Base-by-base conservation (phyloP, 192 early-diverging fungal genomes). In the Backusella tuberculispora region DNA sequence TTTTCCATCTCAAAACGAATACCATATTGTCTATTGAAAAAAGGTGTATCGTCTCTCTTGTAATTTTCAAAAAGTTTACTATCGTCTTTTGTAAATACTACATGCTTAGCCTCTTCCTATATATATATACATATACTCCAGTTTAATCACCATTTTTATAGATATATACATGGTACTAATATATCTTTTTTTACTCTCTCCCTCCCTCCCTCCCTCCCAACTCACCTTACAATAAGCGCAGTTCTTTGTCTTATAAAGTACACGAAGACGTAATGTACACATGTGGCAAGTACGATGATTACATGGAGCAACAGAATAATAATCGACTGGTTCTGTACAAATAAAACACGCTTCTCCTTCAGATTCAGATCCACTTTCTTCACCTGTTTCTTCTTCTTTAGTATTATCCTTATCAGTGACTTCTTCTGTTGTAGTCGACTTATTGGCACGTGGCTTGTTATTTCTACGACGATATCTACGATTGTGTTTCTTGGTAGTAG, bases 211-310 rank as follows among this genome's bases (percentile, higher is more conserved):
- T 71, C 53, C n/a, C 29, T 34, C 29, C n/a, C n/a, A n/a, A 64
- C 19, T 68, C 79, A 92, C 93, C 86, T 99, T 99, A 87, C 97
- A 99, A 78, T 91, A 91, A 42, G 94, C 91, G 77, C 97, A 99
- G 26, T 90, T 87, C 50, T 90, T 90, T 43, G 86, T 89, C 81
- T 97, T 92, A 80, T 97, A 97, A 15, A 98, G 82, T 17, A 94
- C 93, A 47, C 97, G 87, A 47, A 99, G 83, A 42, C 97, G 87
- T 37, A 99, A 83, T n/a, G 90, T 93, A 79, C 97, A 99, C 17
- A 94, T 80, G 73, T 97, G 95, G 81, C 97, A 99, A 1, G 94
- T 92, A n/a, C 90, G 86, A 80, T 99, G 97, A 74, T 98, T 93
- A 80, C 97, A 99, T 65, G 89, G 87, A 2, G 94, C 91, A 41